phyloP scores from a whole-genome alignment of 192 early-diverging fungal species.

The Geranomyces michiganensis region DNA sequence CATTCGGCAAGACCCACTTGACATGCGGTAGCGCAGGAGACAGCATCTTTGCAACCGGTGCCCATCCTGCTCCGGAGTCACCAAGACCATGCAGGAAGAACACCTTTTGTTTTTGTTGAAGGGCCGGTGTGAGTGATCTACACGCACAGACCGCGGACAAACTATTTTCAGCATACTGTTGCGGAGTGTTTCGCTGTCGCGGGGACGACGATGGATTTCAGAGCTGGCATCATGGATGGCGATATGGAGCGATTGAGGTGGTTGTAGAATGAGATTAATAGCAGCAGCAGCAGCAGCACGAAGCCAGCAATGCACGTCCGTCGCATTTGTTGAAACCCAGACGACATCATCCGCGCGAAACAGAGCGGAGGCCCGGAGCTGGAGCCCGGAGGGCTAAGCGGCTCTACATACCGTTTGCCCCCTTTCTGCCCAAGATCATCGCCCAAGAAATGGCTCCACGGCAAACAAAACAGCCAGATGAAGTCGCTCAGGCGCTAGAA shows the following conservation, averaged over 20 bases:
- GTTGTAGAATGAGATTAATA: too few species aligned
- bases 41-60: conserved; percentile 58
- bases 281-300: too few species aligned
- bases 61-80: conserved; percentile 65
- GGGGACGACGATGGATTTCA: conserved; percentile 35
- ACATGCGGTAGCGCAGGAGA: conserved; percentile 68
- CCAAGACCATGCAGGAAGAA: conserved; percentile 83
- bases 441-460: too few species aligned
- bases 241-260: too few species aligned
- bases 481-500: not conserved
- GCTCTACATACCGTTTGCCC: too few species aligned
- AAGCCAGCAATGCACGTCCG: too few species aligned
- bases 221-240: not conserved
- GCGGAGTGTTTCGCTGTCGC: conserved; percentile 68
- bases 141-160: not conserved
- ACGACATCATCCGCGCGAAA: too few species aligned
- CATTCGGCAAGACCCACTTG: conserved; percentile 91
- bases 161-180: conserved; percentile 41
- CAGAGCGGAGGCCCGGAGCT: too few species aligned
- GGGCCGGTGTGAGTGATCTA: not conserved
- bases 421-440: too few species aligned
- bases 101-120: conserved; percentile 29
- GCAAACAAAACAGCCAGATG: too few species aligned
- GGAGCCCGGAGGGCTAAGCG: too few species aligned
- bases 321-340: too few species aligned